These are phyloP conservation scores for Castanea crenata DNA, from an alignment of 306 rosid genomes.

Conservation along the genomic window DNA sequence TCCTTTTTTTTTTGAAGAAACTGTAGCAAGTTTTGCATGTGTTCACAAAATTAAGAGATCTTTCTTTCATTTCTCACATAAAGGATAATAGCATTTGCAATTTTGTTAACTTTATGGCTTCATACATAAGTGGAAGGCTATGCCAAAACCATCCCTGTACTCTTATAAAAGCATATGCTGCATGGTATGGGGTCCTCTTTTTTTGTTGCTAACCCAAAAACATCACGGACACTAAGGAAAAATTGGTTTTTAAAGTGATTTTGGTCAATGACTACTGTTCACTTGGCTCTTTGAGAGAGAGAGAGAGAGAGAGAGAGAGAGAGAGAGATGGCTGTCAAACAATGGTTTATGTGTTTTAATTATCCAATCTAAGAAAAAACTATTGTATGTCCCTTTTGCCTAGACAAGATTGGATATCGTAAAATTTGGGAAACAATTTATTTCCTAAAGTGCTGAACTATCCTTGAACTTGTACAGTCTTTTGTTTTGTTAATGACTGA, in stretches of 20 bases:
- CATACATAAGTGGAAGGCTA: background rate
- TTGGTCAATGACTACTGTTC: background rate
- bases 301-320: background rate
- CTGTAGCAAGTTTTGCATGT: too few species aligned
- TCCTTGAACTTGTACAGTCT: background rate
- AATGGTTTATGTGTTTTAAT: background rate
- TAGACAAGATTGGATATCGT: background rate
- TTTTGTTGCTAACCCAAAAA: background rate
- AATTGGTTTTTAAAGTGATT: background rate
- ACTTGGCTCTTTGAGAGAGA: background rate
- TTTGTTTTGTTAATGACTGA: too few species aligned
- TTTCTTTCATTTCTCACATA: too few species aligned
- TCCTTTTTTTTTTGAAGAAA: too few species aligned
- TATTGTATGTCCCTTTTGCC: background rate
- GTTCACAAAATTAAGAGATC: too few species aligned
- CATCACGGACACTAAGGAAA: background rate
- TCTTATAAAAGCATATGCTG: background rate
- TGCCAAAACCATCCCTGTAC: background rate
- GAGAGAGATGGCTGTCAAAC: background rate
- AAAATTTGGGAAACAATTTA: background rate
- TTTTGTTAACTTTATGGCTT: too few species aligned
- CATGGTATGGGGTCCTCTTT: background rate
- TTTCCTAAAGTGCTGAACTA: background rate
- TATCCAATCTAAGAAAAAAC: too few species aligned
- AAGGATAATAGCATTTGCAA: too few species aligned